Conservation (phyloP, 2,329 filamentous ascomycete species). For the Trichoderma sp. region DNA sequence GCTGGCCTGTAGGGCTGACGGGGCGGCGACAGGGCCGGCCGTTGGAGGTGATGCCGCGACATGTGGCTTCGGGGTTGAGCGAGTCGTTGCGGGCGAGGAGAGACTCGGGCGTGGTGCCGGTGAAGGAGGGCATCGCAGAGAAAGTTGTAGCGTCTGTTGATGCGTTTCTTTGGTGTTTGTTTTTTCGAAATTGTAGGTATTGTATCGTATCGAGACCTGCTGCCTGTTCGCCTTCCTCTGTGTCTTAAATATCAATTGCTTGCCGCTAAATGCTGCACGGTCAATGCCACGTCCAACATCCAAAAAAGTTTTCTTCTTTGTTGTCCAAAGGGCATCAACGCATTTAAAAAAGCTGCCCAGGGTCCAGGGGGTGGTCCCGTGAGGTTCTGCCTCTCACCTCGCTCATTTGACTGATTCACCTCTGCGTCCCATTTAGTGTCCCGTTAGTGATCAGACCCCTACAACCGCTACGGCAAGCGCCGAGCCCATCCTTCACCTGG, state of each 20-base stretch:
- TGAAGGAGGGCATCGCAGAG: constrained; percentile 41
- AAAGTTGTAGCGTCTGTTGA: background rate
- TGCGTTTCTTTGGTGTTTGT: background rate
- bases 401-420: constrained; percentile 19
- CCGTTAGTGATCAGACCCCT: background rate
- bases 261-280: background rate
- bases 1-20: constrained; percentile 44
- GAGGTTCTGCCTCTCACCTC: background rate
- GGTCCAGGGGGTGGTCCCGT: constrained; percentile 7
- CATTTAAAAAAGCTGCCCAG: constrained; percentile 8
- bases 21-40: constrained; percentile 83
- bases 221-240: too few relatives aligned
- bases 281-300: background rate
- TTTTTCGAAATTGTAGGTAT: background rate
- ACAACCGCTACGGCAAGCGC: constrained; percentile 14
- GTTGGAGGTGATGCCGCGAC: constrained; percentile 79
- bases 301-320: background rate
- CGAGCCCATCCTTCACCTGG: constrained; percentile 13
- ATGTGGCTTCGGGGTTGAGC: constrained; percentile 80
- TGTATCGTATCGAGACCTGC: constrained; percentile 37
- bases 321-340: constrained; percentile 25
- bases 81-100: constrained; percentile 79
- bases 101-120: constrained; percentile 74
- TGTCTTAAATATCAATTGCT: constrained; percentile 4
- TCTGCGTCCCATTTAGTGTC: background rate